Conservation (phyloP, 1,139 yeast species). For the Yamadazyma songkhlaensis region DNA sequence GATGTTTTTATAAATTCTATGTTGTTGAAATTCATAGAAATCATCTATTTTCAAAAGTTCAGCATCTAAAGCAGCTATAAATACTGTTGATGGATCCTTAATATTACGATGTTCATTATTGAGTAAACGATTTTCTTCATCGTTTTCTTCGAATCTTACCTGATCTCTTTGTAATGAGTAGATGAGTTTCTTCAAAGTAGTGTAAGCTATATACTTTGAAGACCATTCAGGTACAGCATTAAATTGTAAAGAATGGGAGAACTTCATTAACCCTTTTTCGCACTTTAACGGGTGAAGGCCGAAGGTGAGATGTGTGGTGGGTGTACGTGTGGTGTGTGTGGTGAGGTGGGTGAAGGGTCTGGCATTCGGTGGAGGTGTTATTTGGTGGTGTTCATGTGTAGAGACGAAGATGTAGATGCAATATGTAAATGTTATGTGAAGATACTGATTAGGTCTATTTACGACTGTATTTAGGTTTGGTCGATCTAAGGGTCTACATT, state of each 20-base stretch:
- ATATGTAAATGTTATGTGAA: too few species aligned
- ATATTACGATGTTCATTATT: conserved; percentile 19
- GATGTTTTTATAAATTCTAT: conserved; percentile 43
- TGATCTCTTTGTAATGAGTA: conserved; percentile 63
- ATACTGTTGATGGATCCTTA: conserved; percentile 31
- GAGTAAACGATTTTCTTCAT: conserved; percentile 27
- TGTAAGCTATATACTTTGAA: conserved; percentile 63
- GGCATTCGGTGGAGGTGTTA: too few species aligned
- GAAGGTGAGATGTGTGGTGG: too few species aligned
- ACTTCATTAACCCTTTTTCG: conserved; percentile 46
- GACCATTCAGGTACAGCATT: conserved; percentile 82
- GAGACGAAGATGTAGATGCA: too few species aligned
- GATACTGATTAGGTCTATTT: too few species aligned
- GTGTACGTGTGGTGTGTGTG: too few species aligned
- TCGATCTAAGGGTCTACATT: too few species aligned
- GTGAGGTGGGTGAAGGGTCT: too few species aligned
- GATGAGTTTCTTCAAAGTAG: conserved; percentile 59
- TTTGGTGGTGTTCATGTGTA: too few species aligned
- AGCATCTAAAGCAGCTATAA: conserved; percentile 52
- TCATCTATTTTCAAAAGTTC: conserved; percentile 60
- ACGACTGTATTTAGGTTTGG: too few species aligned
- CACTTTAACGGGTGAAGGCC: too few species aligned
- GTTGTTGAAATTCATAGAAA: conserved; percentile 55
- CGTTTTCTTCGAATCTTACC: conserved; percentile 27
- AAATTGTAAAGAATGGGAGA: conserved; percentile 68